Percentiles rank a stretch among this genome's conserved stretches.
These are phyloP conservation scores for Russula foetens DNA, from an alignment of 768 basidiomycete genomes.

Conservation along the genomic window DNA sequence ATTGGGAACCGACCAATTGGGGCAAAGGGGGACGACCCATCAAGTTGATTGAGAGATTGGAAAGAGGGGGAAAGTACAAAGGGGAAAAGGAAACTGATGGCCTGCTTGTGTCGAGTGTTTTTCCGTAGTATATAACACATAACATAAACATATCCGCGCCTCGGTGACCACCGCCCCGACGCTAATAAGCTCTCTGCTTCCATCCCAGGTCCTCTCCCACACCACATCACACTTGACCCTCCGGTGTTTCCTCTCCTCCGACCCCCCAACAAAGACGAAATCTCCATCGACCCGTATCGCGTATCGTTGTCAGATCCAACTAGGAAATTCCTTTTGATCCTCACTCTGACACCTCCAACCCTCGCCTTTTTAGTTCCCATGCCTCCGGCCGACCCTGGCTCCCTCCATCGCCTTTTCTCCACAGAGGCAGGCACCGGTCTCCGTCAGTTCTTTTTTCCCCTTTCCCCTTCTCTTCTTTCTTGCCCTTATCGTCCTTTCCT, in stretches of 20 bases:
- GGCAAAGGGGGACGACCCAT: too few relatives aligned
- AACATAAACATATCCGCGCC: too few relatives aligned
- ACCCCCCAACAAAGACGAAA: not conserved
- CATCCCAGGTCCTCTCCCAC: too few relatives aligned
- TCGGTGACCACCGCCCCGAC: too few relatives aligned
- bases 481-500: not conserved
- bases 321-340: not conserved
- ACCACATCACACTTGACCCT: not conserved
- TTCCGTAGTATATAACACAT: too few relatives aligned
- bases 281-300: too few relatives aligned
- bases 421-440: not conserved
- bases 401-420: not conserved
- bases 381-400: not conserved
- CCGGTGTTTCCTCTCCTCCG: constrained; percentile 11
- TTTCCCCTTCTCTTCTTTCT: not conserved
- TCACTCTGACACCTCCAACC: not conserved
- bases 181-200: too few relatives aligned
- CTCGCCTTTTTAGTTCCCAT: constrained; percentile 3
- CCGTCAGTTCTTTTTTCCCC: not conserved
- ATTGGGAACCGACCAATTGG: too few relatives aligned
- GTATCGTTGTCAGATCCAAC: not conserved
- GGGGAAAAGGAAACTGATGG: too few relatives aligned
- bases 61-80: too few relatives aligned
- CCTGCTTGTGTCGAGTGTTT: too few relatives aligned
- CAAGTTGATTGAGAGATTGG: too few relatives aligned